These are phyloP conservation scores for Sarocladium brachiariae DNA, from an alignment of 2,329 filamentous ascomycete species.

Conservation along the genomic window DNA sequence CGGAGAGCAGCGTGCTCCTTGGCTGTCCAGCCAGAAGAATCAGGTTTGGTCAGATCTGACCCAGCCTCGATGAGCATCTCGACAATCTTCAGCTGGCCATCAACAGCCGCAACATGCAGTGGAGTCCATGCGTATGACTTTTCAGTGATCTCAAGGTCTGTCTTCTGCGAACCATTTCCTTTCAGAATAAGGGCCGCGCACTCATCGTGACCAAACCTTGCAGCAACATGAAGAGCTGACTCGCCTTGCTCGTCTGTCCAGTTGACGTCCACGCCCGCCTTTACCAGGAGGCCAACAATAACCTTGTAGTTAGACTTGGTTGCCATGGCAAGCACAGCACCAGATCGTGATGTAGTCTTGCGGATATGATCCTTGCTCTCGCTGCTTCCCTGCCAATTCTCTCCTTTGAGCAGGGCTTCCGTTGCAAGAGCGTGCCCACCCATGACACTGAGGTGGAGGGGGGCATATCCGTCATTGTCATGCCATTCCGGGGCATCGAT, in stretches of 20 bases:
- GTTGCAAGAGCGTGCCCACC: slow-evolving; percentile 86
- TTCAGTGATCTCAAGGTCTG: slow-evolving; percentile 70
- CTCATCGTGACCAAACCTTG: slow-evolving; percentile 75
- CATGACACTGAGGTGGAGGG: slow-evolving; percentile 85
- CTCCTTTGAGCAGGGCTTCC: slow-evolving; percentile 69
- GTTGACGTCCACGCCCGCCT: slow-evolving; percentile 88
- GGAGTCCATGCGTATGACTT: slow-evolving; percentile 90
- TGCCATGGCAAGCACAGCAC: slow-evolving; percentile 79
- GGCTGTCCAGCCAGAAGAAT: slow-evolving; percentile 89
- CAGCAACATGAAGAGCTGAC: slow-evolving; percentile 85
- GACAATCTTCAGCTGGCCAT: slow-evolving; percentile 71
- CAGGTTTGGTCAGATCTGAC: slow-evolving; percentile 64
- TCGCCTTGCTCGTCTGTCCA: slow-evolving; percentile 87
- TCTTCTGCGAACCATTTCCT: slow-evolving; percentile 63
- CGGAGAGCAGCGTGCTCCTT: slow-evolving; percentile 87
- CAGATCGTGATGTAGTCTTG: slow-evolving; percentile 71
- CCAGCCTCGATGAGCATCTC: slow-evolving; percentile 72
- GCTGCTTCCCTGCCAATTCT: slow-evolving; percentile 64
- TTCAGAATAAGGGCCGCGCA: slow-evolving; percentile 72
- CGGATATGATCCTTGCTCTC: slow-evolving; percentile 57
- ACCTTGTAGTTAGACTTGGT: slow-evolving; percentile 78
- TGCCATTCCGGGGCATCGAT: slow-evolving; percentile 89
- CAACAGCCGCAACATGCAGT: slow-evolving; percentile 86
- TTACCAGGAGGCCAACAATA: slow-evolving; percentile 81
- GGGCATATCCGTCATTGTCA: slow-evolving; percentile 84